A percentile compares a stretch with the other conserved stretches of the same genome.
Evolutionary conservation across 768 basidiomycete species (phyloP).

Genomic region (Lepiota brunneoincarnata): DNA sequence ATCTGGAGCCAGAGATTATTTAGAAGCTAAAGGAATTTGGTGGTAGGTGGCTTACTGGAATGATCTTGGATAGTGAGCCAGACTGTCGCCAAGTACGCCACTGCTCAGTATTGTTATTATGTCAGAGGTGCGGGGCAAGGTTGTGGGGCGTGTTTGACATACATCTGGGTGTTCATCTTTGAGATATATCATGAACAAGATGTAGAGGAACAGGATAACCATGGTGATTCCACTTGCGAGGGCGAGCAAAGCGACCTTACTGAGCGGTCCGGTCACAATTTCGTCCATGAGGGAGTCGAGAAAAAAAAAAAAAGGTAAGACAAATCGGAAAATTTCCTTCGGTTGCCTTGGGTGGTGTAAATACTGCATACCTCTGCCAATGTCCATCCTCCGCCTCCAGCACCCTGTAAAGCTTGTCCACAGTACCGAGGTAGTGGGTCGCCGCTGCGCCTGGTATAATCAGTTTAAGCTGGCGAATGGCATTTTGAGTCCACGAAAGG

Average conservation of each 20-base stretch:
- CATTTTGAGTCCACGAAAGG: conserved; percentile 41
- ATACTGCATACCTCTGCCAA: conserved; percentile 52
- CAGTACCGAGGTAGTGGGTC: conserved; percentile 62
- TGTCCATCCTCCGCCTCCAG: conserved; percentile 33
- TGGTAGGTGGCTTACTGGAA: conserved; percentile 44
- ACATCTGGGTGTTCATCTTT: conserved; percentile 71
- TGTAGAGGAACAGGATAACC: conserved; percentile 67
- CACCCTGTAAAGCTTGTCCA: conserved; percentile 46
- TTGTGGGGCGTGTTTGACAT: neutral
- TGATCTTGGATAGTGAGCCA: conserved; percentile 61
- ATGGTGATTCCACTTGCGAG: conserved; percentile 58
- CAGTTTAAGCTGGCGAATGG: conserved; percentile 69
- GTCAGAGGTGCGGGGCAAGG: neutral
- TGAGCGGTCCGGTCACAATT: conserved; percentile 21
- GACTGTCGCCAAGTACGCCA: conserved; percentile 76
- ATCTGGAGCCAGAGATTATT: conserved; percentile 26
- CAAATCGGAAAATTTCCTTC: conserved; percentile 9
- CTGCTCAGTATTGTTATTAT: conserved; percentile 31
- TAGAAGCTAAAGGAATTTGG: neutral
- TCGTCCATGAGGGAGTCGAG: neutral
- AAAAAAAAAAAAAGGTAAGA: no score
- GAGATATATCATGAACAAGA: conserved; percentile 65
- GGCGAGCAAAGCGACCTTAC: conserved; percentile 52
- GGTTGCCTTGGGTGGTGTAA: neutral
- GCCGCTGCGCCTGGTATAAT: conserved; percentile 65